A percentile compares a stretch with the other conserved stretches of the same genome.
Conservation (phyloP, 257 asterid species). For the Solanum infundibuliforme region DNA sequence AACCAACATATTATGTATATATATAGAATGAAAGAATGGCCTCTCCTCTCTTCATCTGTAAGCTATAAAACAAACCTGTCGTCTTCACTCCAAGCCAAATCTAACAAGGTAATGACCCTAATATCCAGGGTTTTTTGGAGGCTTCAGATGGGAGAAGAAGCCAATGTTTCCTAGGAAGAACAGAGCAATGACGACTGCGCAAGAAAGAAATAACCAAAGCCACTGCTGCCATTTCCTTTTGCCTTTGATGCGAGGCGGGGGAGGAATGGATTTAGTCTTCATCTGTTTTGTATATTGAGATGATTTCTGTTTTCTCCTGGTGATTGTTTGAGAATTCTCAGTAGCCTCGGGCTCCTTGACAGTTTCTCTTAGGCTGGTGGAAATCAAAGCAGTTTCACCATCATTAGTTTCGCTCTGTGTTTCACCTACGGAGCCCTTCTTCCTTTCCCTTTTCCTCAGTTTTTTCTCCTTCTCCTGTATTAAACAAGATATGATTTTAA, state of each 20-base stretch:
- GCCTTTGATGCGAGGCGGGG: conserved; percentile 71
- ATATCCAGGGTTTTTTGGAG: conserved; percentile 16
- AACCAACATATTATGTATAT: not conserved
- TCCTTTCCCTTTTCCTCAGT: conserved; percentile 76
- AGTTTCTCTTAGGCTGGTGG: conserved; percentile 29
- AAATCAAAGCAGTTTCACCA: conserved; percentile 28
- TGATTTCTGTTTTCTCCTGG: conserved; percentile 35
- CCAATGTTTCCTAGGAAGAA: conserved; percentile 79
- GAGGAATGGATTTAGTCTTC: conserved; percentile 63
- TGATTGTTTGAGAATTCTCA: conserved; percentile 14
- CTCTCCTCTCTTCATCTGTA: not conserved
- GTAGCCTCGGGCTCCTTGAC: conserved; percentile 34
- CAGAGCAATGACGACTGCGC: conserved; percentile 33
- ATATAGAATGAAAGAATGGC: not conserved
- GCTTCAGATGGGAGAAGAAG: conserved; percentile 40
- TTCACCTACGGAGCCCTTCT: conserved; percentile 40
- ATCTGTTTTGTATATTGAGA: conserved; percentile 36
- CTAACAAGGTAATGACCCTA: conserved; percentile 4
- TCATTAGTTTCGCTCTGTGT: conserved; percentile 19
- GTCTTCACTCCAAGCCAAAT: not conserved
- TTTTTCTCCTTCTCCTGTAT: conserved; percentile 86
- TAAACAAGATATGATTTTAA: not conserved
- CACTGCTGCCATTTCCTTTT: conserved; percentile 76
- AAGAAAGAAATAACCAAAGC: conserved; percentile 50
- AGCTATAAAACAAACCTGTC: not conserved